A percentile compares a stretch with the other conserved stretches of the same genome.
Conservation (phyloP, 495 filamentous ascomycete genomes). For the Podospora australis region DNA sequence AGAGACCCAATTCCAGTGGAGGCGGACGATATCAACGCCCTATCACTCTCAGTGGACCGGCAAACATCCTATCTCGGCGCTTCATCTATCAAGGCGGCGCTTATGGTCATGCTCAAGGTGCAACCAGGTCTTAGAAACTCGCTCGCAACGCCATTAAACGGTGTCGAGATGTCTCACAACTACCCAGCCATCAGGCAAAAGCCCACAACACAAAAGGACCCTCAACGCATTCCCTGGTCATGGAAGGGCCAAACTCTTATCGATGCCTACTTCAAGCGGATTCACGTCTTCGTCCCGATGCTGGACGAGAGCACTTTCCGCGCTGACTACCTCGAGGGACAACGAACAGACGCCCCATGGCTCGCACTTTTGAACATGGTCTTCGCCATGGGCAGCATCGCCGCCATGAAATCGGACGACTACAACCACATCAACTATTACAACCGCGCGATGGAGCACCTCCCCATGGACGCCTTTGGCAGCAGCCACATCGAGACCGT, state of each 20-base stretch:
- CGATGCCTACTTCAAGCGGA: constrained; percentile 69
- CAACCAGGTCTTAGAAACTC: constrained; percentile 57
- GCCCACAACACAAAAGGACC: constrained; percentile 38
- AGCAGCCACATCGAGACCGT: constrained; percentile 64
- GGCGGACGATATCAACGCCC: constrained; percentile 74
- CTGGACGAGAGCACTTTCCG: constrained; percentile 70
- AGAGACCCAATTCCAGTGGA: constrained; percentile 58
- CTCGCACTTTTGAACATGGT: constrained; percentile 74
- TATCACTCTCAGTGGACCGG: constrained; percentile 65
- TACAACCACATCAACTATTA: constrained; percentile 68
- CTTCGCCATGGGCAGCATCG: constrained; percentile 71
- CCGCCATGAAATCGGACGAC: constrained; percentile 61
- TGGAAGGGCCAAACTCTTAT: constrained; percentile 59
- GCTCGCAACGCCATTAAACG: constrained; percentile 46
- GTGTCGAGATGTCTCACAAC: constrained; percentile 41
- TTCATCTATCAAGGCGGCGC: constrained; percentile 74
- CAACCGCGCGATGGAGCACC: constrained; percentile 59
- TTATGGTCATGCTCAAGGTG: constrained; percentile 74
- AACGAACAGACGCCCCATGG: constrained; percentile 66
- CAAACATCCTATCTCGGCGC: constrained; percentile 73
- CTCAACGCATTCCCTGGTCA: constrained; percentile 50
- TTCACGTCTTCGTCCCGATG: constrained; percentile 71
- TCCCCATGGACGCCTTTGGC: constrained; percentile 61
- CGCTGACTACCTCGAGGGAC: constrained; percentile 60
- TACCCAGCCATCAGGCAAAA: constrained; percentile 44